Evolutionary conservation across 2,329 filamentous ascomycete species (phyloP).

Genomic region (Arthrobotrys musiformis): DNA sequence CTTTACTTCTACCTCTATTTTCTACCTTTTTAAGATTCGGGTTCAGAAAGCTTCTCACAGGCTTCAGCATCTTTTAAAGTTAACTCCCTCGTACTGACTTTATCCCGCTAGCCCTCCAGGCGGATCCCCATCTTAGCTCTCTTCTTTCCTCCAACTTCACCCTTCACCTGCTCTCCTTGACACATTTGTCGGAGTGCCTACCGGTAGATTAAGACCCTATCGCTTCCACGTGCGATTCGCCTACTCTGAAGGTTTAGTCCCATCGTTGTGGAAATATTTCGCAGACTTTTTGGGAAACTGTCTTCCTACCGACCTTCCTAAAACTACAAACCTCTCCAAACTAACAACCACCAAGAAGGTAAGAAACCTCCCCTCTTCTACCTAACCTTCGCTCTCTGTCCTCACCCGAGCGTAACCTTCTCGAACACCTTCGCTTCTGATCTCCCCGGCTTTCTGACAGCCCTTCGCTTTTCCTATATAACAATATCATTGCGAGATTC

Average conservation of each 20-base stretch:
- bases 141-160: background rate
- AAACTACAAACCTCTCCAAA: conserved; percentile 16
- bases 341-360: conserved; percentile 52
- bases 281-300: conserved; percentile 50
- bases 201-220: conserved; percentile 43
- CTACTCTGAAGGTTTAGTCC: conserved; percentile 44
- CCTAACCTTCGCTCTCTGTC: conserved; percentile 36
- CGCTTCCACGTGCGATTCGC: conserved; percentile 51
- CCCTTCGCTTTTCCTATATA: conserved; percentile 25
- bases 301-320: conserved; percentile 45
- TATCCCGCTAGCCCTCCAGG: conserved; percentile 17
- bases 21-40: background rate
- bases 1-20: conserved; percentile 1
- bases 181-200: conserved; percentile 53
- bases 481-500: conserved; percentile 38
- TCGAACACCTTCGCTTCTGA: conserved; percentile 43
- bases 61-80: conserved; percentile 4
- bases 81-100: conserved; percentile 52
- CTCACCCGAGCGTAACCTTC: conserved; percentile 53
- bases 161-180: conserved; percentile 49
- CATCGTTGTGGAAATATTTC: conserved; percentile 40
- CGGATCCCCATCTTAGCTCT: background rate
- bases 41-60: background rate
- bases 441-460: conserved; percentile 1
- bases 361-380: conserved; percentile 39